phyloP scores from a whole-genome alignment of 148 eudicot genomes.

The Chenopodium suecicum region DNA sequence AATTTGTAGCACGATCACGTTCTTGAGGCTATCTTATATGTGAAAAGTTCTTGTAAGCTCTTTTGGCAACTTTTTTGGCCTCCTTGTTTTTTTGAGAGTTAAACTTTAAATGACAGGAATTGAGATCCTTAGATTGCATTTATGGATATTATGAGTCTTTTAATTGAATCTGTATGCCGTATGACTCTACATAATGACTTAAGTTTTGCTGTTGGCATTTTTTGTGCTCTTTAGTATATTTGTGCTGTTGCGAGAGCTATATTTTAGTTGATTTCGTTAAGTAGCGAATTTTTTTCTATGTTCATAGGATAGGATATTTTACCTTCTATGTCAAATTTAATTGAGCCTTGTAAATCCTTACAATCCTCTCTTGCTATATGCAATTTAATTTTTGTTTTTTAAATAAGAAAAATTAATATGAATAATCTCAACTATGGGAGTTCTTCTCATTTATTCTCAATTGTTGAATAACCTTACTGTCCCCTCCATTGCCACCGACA shows the following conservation, averaged over 20 bases:
- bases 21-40: conserved; percentile 40
- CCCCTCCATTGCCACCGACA: too few relatives aligned
- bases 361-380: too few relatives aligned
- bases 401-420: not conserved
- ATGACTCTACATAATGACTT: too few relatives aligned
- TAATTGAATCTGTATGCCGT: too few relatives aligned
- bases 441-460: too few relatives aligned
- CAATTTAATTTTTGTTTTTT: too few relatives aligned
- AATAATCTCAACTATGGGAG: too few relatives aligned
- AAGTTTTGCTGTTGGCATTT: not conserved
- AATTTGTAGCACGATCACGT: conserved; percentile 73
- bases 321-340: not conserved
- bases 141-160: not conserved
- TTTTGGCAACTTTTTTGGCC: not conserved
- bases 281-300: not conserved
- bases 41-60: conserved; percentile 13
- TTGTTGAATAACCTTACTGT: too few relatives aligned
- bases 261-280: not conserved
- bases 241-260: not conserved
- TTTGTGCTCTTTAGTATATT: not conserved
- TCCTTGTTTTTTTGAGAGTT: not conserved
- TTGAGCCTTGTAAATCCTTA: too few relatives aligned
- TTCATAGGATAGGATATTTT: not conserved
- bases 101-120: not conserved
- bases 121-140: not conserved